Conservation (phyloP, 345 rosid genomes). For the Arabis hirsuta region DNA sequence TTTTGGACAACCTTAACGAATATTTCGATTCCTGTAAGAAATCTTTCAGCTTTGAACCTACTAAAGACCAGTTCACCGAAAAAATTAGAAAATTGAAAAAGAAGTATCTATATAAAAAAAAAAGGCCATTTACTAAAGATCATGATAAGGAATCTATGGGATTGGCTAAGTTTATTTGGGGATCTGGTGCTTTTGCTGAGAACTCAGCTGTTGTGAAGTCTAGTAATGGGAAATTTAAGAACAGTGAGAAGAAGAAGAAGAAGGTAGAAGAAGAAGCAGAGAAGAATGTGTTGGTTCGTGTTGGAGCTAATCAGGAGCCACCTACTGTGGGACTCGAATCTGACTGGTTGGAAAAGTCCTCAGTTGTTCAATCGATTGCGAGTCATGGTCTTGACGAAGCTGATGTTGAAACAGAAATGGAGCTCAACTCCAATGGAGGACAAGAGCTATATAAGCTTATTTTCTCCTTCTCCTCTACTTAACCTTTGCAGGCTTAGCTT, state of each 20-base stretch:
- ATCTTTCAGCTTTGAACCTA: slow-evolving; percentile 33
- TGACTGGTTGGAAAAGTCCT: slow-evolving; percentile 23
- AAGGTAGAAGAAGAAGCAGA: neutral
- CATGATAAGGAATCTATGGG: slow-evolving; percentile 41
- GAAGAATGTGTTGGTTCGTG: neutral
- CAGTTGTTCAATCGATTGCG: neutral
- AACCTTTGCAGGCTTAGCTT: no score
- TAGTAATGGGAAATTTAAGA: neutral
- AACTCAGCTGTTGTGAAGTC: neutral
- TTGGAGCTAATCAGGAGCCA: neutral
- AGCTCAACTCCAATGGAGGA: neutral
- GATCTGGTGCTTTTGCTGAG: slow-evolving; percentile 16
- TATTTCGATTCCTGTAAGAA: slow-evolving; percentile 43
- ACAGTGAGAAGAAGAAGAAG: neutral
- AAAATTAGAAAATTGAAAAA: slow-evolving; percentile 49
- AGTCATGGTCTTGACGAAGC: slow-evolving; percentile 5
- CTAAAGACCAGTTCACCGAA: slow-evolving; percentile 37
- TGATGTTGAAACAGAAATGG: slow-evolving; percentile 22
- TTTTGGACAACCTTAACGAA: slow-evolving; percentile 33
- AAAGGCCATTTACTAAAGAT: slow-evolving; percentile 15
- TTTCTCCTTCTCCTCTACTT: no score
- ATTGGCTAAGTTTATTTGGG: slow-evolving; percentile 47
- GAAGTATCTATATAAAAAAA: slow-evolving; percentile 35
- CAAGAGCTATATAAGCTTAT: neutral
- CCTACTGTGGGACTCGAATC: neutral